Base-by-base conservation (phyloP, 768 basidiomycete genomes). In the Mycena metata region DNA sequence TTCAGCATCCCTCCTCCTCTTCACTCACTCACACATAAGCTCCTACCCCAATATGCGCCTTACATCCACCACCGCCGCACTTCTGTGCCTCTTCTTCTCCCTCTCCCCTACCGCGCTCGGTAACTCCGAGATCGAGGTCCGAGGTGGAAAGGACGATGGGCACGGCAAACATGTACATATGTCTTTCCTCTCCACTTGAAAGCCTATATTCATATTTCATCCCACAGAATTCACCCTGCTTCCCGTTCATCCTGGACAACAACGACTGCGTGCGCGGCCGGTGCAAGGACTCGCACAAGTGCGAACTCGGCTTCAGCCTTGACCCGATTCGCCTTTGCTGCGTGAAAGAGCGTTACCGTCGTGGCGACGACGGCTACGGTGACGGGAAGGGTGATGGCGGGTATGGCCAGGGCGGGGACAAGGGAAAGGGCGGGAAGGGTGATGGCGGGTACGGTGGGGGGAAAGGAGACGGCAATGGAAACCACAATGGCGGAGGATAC, bases 281-380 rank as follows among this genome's bases (percentile, higher is more conserved):
- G 15, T 64, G 63, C 63, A 12, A 15, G 21, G 21, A 64, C 17
- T 23, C 23, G 5, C 63, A 45, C 54, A 33, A 57, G 10, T 64
- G 63, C 63, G 63, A 64, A 54, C 46, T 64, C n/a, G 63, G 63
- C 21, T 64, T 64, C 54, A 23, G 21, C 21, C 4, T 64, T 35
- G 54, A 64, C 45, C 51, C 51, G 7, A 41, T 46, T 11, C 36
- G 63, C 5, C 52, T 55, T 11, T 55, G 52, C 52, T 55, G 52
- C 19, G 52, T 55, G n/a, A 19, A 6, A 2, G 15, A 39, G 10
- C 8, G 13, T 2, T 55, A 41, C 26, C 51, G 51, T 17, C 51
- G 51, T 8, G 51, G 33, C 6, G 51, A 30, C 30, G 30, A 30
- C 30, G 30, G 30, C 30, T 30, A 30, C 30, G 30, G 30, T 6